Evolutionary conservation across 2,329 filamentous ascomycete species (phyloP).

Genomic region (Phaeosphaeriaceae sp.): DNA sequence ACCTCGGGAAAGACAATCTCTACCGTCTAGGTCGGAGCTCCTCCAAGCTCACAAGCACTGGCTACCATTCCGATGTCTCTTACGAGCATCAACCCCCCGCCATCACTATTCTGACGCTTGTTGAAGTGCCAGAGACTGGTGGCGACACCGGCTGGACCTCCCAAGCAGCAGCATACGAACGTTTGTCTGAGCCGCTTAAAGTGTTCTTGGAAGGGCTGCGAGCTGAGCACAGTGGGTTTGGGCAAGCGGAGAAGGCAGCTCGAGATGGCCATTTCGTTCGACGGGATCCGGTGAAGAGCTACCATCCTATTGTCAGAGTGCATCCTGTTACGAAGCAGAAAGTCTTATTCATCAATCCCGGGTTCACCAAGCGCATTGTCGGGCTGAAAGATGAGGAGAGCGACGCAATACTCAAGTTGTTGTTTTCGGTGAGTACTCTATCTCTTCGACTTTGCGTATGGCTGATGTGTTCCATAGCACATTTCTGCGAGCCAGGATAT

Average conservation of each 20-base stretch:
- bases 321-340: conserved; percentile 82
- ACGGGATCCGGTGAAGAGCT: conserved; percentile 28
- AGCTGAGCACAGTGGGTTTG: conserved; percentile 77
- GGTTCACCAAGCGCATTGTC: conserved; percentile 81
- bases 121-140: conserved; percentile 60
- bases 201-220: conserved; percentile 67
- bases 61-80: conserved; percentile 60
- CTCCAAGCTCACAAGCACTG: conserved; percentile 50
- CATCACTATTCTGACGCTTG: conserved; percentile 58
- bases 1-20: conserved; percentile 32
- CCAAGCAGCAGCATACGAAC: conserved; percentile 56
- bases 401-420: conserved; percentile 74
- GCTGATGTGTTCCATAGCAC: conserved; percentile 59
- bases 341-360: conserved; percentile 78
- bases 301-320: conserved; percentile 69
- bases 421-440: conserved; percentile 58
- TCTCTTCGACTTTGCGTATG: conserved; percentile 14
- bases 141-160: conserved; percentile 58
- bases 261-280: conserved; percentile 44
- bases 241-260: conserved; percentile 74
- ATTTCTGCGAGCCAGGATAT: conserved; percentile 74
- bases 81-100: conserved; percentile 58
- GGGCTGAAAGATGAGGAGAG: conserved; percentile 83
- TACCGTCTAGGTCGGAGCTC: conserved; percentile 33
- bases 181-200: conserved; percentile 30